Conservation (phyloP, 257 asterid genomes). For the Jacaranda mimosifolia region DNA sequence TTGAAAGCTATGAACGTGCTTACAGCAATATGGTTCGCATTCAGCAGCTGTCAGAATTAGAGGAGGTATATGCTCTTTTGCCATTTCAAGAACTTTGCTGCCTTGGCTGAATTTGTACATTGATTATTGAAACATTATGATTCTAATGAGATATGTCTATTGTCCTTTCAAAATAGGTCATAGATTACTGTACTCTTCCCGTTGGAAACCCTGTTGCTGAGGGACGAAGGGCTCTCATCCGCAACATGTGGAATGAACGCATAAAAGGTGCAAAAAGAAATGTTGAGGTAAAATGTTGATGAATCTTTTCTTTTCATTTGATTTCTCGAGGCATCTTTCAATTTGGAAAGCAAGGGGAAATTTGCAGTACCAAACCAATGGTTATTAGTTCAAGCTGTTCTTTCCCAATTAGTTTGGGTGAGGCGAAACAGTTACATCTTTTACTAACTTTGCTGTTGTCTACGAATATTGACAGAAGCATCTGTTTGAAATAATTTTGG, state of each 20-base stretch:
- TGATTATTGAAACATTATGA: slow-evolving; percentile 27
- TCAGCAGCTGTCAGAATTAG: slow-evolving; percentile 95
- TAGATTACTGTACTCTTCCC: slow-evolving; percentile 95
- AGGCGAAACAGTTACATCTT: neutral
- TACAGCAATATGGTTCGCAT: slow-evolving; percentile 98
- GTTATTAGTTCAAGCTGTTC: neutral
- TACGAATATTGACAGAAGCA: neutral
- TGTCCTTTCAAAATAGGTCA: slow-evolving; percentile 64
- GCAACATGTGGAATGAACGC: slow-evolving; percentile 98
- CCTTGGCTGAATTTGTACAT: slow-evolving; percentile 15
- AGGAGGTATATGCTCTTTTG: slow-evolving; percentile 73
- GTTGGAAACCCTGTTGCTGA: slow-evolving; percentile 85
- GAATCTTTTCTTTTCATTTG: slow-evolving; percentile 26
- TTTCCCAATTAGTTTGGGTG: slow-evolving; percentile 15
- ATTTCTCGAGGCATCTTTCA: slow-evolving; percentile 14
- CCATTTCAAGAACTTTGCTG: slow-evolving; percentile 18
- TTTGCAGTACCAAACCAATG: slow-evolving; percentile 6
- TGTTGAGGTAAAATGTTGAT: slow-evolving; percentile 77
- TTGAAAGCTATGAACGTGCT: slow-evolving; percentile 99
- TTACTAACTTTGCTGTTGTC: neutral
- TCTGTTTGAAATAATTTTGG: neutral
- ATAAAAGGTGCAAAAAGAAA: slow-evolving; percentile 94
- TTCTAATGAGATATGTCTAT: slow-evolving; percentile 32
- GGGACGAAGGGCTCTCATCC: slow-evolving; percentile 86
- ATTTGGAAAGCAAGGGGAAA: slow-evolving; percentile 3